Percentiles rank a stretch among this genome's conserved stretches.
phyloP scores from a whole-genome alignment of 2,329 filamentous ascomycete species.

The Metarhizium robertsii region DNA sequence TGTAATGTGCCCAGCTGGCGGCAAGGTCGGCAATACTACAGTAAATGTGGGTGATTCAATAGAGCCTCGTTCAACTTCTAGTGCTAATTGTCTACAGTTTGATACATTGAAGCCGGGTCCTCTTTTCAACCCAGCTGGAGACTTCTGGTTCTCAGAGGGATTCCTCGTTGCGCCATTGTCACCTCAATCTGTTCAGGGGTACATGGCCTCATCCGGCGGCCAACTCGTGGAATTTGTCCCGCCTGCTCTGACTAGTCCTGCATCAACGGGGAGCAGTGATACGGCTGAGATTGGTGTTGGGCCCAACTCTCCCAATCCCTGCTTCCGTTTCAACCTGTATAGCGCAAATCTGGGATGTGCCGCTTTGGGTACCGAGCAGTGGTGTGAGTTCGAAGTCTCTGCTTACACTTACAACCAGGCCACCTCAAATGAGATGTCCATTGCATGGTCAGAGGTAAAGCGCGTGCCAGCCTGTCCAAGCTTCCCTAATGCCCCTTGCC shows the following conservation, averaged over 20 bases:
- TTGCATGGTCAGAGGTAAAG: conserved; percentile 30
- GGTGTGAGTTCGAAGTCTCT: conserved; percentile 33
- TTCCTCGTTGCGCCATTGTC: conserved; percentile 29
- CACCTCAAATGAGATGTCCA: conserved; percentile 23
- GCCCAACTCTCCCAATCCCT: conserved; percentile 24
- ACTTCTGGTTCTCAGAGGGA: conserved; percentile 33
- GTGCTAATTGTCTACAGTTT: conserved; percentile 21
- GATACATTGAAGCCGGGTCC: conserved; percentile 26
- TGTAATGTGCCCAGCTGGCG: conserved; percentile 18
- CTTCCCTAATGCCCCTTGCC: conserved; percentile 23
- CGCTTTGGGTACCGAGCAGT: conserved; percentile 23
- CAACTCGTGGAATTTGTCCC: conserved; percentile 32
- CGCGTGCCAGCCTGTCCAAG: conserved; percentile 27
- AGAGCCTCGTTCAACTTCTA: background rate
- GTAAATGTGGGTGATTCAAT: conserved; percentile 23
- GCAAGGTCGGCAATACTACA: conserved; percentile 27
- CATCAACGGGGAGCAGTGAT: conserved; percentile 16
- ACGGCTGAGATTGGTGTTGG: conserved; percentile 31
- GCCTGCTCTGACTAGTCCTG: conserved; percentile 20
- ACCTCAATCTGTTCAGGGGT: conserved; percentile 21
- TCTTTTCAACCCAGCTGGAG: conserved; percentile 28
- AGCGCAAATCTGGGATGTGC: conserved; percentile 30
- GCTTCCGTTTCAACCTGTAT: conserved; percentile 31
- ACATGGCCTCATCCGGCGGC: conserved; percentile 27
- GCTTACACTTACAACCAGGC: conserved; percentile 27